Base-by-base conservation (phyloP, 495 filamentous ascomycete genomes). In the Rusavskia elegans region DNA sequence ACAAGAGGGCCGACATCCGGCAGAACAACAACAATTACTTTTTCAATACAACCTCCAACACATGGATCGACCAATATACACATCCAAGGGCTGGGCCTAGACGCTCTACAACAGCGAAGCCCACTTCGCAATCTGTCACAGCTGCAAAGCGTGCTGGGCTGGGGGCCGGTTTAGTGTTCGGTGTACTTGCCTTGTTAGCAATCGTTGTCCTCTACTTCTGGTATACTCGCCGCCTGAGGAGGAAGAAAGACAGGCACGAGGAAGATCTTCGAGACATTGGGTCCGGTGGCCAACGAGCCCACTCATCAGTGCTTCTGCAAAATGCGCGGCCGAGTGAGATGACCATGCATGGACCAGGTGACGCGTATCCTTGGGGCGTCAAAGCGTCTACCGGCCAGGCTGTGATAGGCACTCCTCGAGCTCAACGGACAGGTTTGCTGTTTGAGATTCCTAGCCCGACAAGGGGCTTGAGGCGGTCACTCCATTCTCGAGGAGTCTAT, bases 1-100 rank as follows among this genome's bases (percentile, higher is more conserved):
- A 60, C 5, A 75, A 69, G 64, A 66, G 64, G 56, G 57, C 63
- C 61, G 53, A 59, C 48, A 57, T 51, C 17, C 53, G 56, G 48
- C 51, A 52, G 27, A 81, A 74, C 55, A 66, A 64, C 0, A 61
- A 71, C 44, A 66, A 75, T 16, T 78, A 79, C 55, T 84, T 96
- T 53, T 86, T 87, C 57, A 92, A 96, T 58, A 71, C 84, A 11
- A 85, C 83, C 2, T 84, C 84, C 2, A 78, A 75, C 60, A 69
- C 64, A 13, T 96, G 87, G 88, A 62, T 78, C 0, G 67, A 74
- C 4, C 71, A 71, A 0, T 97, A 95, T 61, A 75, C 71, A 39
- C 79, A 81, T 53, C 80, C 82, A 0, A 56, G 57, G 2, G 52
- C 35, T 39, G 50, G 14, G 9, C 27, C 50, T 21, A 17, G n/a